Conservation (phyloP, 2,329 filamentous ascomycete genomes). For the Atkinsonella hypoxylon region DNA sequence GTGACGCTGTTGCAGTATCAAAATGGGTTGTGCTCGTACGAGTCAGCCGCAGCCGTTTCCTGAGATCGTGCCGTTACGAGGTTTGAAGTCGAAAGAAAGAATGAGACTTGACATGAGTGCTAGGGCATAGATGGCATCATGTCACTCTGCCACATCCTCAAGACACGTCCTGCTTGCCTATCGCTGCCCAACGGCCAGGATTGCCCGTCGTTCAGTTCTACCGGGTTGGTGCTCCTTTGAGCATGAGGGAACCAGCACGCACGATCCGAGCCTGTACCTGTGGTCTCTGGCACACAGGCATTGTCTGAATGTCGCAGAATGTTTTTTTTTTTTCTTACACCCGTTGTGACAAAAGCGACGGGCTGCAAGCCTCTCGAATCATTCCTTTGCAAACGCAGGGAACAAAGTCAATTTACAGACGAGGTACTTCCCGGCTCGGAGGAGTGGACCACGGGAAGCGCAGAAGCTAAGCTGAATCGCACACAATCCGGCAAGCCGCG, state of each 20-base stretch:
- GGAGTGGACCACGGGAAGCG: neutral
- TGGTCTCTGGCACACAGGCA: neutral
- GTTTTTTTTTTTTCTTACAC: neutral
- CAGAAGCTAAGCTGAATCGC: constrained; percentile 7
- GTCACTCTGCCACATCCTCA: neutral
- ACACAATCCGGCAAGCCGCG: constrained; percentile 8
- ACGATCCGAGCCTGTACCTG: too few relatives aligned
- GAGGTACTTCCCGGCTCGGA: neutral
- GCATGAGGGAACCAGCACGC: too few relatives aligned
- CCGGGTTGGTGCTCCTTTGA: neutral
- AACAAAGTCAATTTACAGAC: neutral
- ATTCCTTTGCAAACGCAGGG: neutral
- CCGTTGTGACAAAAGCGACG: neutral
- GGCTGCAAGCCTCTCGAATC: neutral
- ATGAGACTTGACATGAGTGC: neutral
- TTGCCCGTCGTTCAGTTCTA: neutral
- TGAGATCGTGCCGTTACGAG: neutral
- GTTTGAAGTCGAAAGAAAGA: neutral
- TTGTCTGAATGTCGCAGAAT: neutral
- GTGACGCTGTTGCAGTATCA: neutral
- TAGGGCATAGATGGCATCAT: neutral
- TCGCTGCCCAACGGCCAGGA: too few relatives aligned
- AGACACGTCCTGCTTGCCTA: too few relatives aligned
- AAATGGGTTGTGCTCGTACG: neutral
- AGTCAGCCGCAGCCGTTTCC: neutral